phyloP scores from a whole-genome alignment of 2,329 filamentous ascomycete species.

The Sporothrix pseudoabietina region DNA sequence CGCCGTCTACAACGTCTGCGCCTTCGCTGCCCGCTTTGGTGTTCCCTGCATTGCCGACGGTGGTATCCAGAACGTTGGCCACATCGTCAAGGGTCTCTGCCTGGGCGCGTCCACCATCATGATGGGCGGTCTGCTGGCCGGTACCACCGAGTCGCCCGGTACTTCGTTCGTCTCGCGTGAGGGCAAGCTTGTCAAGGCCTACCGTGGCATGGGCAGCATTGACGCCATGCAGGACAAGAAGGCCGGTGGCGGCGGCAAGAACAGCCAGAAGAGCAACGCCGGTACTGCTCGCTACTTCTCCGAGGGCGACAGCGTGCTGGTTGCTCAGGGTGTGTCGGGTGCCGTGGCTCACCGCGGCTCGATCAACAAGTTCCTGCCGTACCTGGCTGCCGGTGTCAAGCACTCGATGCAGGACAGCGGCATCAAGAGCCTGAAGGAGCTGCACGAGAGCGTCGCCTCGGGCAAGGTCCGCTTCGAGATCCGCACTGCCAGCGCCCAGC shows the following conservation, averaged over 20 bases:
- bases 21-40: constrained; percentile 88
- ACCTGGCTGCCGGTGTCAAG: constrained; percentile 92
- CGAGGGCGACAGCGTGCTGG: constrained; percentile 89
- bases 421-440: constrained; percentile 72
- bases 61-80: constrained; percentile 96
- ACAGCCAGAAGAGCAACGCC: constrained; percentile 81
- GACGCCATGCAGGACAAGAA: constrained; percentile 99
- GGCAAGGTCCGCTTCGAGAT: constrained; percentile 90
- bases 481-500: constrained; percentile 88
- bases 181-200: constrained; percentile 98
- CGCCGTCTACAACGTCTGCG: constrained; percentile 84
- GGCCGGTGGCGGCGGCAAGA: constrained; percentile 72
- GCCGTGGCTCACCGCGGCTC: constrained; percentile 79
- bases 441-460: constrained; percentile 73
- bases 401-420: constrained; percentile 97
- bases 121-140: constrained; percentile 98
- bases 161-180: constrained; percentile 95
- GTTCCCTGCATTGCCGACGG: constrained; percentile 98
- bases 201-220: constrained; percentile 98
- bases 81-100: constrained; percentile 97
- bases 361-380: constrained; percentile 92
- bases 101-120: constrained; percentile 94
- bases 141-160: constrained; percentile 95
- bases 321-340: constrained; percentile 94
- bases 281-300: constrained; percentile 98